Conservation (phyloP, 306 rosid species). For the Purshia tridentata region DNA sequence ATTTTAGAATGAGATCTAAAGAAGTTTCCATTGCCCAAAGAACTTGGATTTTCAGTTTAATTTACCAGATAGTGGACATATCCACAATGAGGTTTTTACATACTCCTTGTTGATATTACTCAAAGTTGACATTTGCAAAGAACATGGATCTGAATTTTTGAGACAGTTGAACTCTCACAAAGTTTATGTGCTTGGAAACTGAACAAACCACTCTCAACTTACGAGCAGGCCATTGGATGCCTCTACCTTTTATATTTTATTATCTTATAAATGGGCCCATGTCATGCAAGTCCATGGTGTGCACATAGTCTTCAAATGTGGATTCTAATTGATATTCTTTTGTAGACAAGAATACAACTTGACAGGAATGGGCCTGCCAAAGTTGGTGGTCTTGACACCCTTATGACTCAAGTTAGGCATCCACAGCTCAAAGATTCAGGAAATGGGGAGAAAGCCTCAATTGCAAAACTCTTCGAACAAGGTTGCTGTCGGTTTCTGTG, state of each 20-base stretch:
- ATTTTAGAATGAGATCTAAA: background rate
- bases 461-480: constrained; percentile 98
- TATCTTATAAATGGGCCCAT: background rate
- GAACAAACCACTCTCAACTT: background rate
- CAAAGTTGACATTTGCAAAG: background rate
- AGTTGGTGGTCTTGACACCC: constrained; percentile 63
- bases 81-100: background rate
- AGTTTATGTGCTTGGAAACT: background rate
- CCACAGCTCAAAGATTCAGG: constrained; percentile 61
- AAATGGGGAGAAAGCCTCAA: constrained; percentile 81
- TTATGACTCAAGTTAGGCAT: constrained; percentile 54
- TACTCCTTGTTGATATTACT: background rate
- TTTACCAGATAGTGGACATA: background rate
- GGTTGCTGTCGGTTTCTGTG: constrained; percentile 45
- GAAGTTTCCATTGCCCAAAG: background rate
- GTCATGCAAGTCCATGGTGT: background rate
- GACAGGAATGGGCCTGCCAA: constrained; percentile 55
- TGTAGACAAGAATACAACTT: constrained; percentile 64
- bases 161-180: background rate
- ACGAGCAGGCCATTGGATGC: background rate
- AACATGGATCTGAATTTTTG: background rate
- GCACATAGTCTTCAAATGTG: constrained; percentile 19
- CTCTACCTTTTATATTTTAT: background rate
- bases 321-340: constrained; percentile 20
- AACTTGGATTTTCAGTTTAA: background rate